Conservation (phyloP, 305 asterid species). For the Fraxinus sp. region DNA sequence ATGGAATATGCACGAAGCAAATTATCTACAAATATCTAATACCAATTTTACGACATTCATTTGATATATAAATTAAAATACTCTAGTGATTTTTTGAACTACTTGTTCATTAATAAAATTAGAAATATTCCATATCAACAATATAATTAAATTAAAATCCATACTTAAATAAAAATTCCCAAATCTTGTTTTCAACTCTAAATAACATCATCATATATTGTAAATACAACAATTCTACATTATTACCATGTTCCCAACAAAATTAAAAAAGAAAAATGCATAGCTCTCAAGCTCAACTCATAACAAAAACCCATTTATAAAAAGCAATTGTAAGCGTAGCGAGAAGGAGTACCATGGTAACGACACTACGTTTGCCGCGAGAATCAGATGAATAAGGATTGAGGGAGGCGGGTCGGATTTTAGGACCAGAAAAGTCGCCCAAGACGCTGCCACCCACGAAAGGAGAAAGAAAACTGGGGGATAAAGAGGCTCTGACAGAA, state of each 20-base stretch:
- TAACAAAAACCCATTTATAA: neutral
- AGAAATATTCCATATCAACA: neutral
- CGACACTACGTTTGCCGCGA: slow-evolving; percentile 60
- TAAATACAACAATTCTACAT: neutral
- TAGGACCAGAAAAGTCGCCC: slow-evolving; percentile 61
- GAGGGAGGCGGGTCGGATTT: slow-evolving; percentile 61
- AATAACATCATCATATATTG: neutral
- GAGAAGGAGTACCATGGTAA: slow-evolving; percentile 56
- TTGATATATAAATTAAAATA: neutral
- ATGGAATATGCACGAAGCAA: neutral
- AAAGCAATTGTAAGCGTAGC: neutral
- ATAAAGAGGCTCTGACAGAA: slow-evolving; percentile 31
- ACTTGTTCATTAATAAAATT: neutral
- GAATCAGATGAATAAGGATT: slow-evolving; percentile 38
- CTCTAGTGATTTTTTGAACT: neutral
- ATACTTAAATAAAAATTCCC: neutral
- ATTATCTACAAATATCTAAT: neutral
- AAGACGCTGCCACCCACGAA: slow-evolving; percentile 47
- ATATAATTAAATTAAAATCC: neutral
- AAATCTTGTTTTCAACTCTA: neutral
- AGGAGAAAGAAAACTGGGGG: slow-evolving; percentile 57
- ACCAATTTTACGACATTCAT: neutral
- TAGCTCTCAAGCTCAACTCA: neutral
- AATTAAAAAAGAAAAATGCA: neutral
- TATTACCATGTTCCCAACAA: slow-evolving; percentile 8